phyloP scores from a whole-genome alignment of 179 eudicot species.

The Spinacia oleracea region DNA sequence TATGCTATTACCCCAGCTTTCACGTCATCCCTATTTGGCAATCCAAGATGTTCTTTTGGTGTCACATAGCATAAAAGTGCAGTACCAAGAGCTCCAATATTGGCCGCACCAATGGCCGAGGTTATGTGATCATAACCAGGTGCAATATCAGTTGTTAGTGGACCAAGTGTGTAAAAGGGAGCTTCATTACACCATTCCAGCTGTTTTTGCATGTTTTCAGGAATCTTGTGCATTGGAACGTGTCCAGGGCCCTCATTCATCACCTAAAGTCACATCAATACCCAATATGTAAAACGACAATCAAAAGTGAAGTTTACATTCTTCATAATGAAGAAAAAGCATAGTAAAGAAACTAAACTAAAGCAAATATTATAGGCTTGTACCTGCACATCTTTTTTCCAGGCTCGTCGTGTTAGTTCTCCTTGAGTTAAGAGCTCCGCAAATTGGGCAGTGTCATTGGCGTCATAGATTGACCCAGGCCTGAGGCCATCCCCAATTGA shows the following conservation, averaged over 20 bases:
- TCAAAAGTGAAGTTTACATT: background rate
- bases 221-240: slow-evolving; percentile 94
- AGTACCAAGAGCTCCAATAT: slow-evolving; percentile 95
- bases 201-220: slow-evolving; percentile 98
- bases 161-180: slow-evolving; percentile 97
- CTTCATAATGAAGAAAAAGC: background rate
- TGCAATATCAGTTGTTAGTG: slow-evolving; percentile 92
- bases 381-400: slow-evolving; percentile 99
- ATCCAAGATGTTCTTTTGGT: slow-evolving; percentile 98
- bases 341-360: background rate
- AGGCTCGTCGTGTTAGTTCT: slow-evolving; percentile 90
- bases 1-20: slow-evolving; percentile 95
- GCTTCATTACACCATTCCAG: slow-evolving; percentile 99
- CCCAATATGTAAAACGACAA: background rate
- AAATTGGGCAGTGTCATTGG: slow-evolving; percentile 96
- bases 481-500: slow-evolving; percentile 97
- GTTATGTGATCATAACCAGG: slow-evolving; percentile 99
- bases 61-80: slow-evolving; percentile 96
- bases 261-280: slow-evolving; percentile 50
- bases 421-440: slow-evolving; percentile 99
- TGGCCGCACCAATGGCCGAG: slow-evolving; percentile 99
- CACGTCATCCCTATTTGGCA: slow-evolving; percentile 94
- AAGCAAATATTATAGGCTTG: background rate
- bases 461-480: slow-evolving; percentile 97
- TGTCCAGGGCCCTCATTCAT: slow-evolving; percentile 99